Base-by-base conservation (phyloP, 2,329 filamentous ascomycete genomes). In the Fusarium foetens region DNA sequence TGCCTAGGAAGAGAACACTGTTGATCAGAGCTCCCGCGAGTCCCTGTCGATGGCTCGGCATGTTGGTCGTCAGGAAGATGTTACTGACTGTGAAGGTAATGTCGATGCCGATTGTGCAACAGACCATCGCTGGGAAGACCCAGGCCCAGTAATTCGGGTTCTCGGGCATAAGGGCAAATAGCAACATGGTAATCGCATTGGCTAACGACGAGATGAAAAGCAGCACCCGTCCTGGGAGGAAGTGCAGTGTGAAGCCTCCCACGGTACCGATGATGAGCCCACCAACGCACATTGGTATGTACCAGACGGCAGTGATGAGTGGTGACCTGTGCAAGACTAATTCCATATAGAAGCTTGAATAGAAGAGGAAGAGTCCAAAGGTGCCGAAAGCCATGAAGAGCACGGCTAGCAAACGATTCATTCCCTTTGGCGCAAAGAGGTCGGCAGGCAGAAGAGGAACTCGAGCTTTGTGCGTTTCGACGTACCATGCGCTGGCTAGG, bases 61-160 rank as follows among this genome's bases (percentile, higher is more conserved):
- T 78, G 21, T 84, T 87, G 0, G 90, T 92, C 1, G 90, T 92
- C 58, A 92, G 87, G 78, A 92, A 93, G 58, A 93, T 87, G 69
- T 90, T 92, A 36, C 89, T 86, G 5, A 93, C 84, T 63, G 89
- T 92, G 80, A 89, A 92, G 11, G 87, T 88, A 48, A 92, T 86
- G 72, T 93, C 91, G 60, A 93, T 89, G 8, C 89, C 90, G 27
- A 91, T 80, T 0, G 90, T 92, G 19, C 85, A 87, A 63, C 86
- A 87, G 11, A 89, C 80, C 87, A 89, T 89, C 8, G 85, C 78
- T 0, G 90, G 89, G 71, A 93, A 91, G 6, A 90, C 84, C 77
- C 85, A 92, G 0, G 87, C 85, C 91, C 91, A 93, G 80, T 90
- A 89, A 64, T 83, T 86, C 0, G 84, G 86, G 5, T 84, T 81